These are phyloP conservation scores for Globomyces pollinis-pini DNA, from an alignment of 192 early-diverging fungal species.

Conservation along the genomic window DNA sequence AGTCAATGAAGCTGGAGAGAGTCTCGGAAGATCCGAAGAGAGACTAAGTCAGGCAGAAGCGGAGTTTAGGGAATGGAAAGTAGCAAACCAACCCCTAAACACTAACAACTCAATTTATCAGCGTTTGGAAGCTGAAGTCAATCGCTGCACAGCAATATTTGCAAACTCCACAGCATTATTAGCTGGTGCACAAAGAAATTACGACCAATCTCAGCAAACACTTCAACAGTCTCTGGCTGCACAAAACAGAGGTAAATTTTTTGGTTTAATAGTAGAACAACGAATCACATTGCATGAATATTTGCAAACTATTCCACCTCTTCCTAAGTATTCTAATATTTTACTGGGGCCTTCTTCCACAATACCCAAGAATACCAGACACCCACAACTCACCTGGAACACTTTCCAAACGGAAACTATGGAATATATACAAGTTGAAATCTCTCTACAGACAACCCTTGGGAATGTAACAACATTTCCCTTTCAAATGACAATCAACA, in stretches of 20 bases:
- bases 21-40: too few relatives aligned
- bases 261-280: background rate
- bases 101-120: too few relatives aligned
- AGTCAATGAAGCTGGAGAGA: too few relatives aligned
- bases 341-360: background rate
- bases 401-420: background rate
- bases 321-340: background rate
- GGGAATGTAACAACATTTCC: background rate
- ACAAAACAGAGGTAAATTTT: background rate
- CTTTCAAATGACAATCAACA: background rate
- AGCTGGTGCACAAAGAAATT: too few relatives aligned
- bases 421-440: background rate
- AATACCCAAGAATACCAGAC: background rate
- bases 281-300: background rate
- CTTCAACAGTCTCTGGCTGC: background rate
- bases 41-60: too few relatives aligned
- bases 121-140: too few relatives aligned
- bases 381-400: background rate
- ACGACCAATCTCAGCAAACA: background rate
- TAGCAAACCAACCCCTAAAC: too few relatives aligned
- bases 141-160: too few relatives aligned
- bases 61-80: too few relatives aligned
- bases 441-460: background rate
- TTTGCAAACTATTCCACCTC: constrained; percentile 1
- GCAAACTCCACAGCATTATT: too few relatives aligned